phyloP scores from a whole-genome alignment of 306 rosid genomes.

The Prunus mira region DNA sequence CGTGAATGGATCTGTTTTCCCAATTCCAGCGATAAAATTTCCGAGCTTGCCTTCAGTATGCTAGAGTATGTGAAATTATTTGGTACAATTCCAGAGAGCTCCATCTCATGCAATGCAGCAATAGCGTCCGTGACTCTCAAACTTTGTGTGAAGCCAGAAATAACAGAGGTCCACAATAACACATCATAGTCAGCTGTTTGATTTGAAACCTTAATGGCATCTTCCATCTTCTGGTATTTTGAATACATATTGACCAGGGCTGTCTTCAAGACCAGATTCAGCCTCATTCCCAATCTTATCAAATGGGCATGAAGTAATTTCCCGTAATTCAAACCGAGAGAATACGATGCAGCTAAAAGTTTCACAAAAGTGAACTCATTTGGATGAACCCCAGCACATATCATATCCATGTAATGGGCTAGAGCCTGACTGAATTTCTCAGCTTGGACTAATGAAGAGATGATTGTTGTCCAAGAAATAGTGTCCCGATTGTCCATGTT shows the following conservation, averaged over 20 bases:
- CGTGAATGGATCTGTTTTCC: constrained; percentile 59
- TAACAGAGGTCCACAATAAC: constrained; percentile 58
- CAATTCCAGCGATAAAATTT: constrained; percentile 38
- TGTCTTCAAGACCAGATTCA: constrained; percentile 62
- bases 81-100: constrained; percentile 39
- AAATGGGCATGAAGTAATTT: constrained; percentile 54
- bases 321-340: constrained; percentile 42
- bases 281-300: constrained; percentile 40
- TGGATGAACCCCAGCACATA: constrained; percentile 37
- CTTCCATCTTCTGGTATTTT: constrained; percentile 40
- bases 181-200: constrained; percentile 57
- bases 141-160: constrained; percentile 43
- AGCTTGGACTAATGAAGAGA: constrained; percentile 53
- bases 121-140: constrained; percentile 50
- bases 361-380: constrained; percentile 65
- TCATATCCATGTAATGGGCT: constrained; percentile 42
- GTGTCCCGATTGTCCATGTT: constrained; percentile 42
- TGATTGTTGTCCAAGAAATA: constrained; percentile 62
- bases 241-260: constrained; percentile 65
- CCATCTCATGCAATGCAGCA: constrained; percentile 47
- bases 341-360: constrained; percentile 41
- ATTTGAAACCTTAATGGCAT: constrained; percentile 52
- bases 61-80: constrained; percentile 56
- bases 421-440: constrained; percentile 50
- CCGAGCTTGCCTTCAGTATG: constrained; percentile 48